Evolutionary conservation across 495 filamentous ascomycete genomes (phyloP), one percentile per base, ranked within the genome.

Genomic region (Penicillium paxilli): DNA sequence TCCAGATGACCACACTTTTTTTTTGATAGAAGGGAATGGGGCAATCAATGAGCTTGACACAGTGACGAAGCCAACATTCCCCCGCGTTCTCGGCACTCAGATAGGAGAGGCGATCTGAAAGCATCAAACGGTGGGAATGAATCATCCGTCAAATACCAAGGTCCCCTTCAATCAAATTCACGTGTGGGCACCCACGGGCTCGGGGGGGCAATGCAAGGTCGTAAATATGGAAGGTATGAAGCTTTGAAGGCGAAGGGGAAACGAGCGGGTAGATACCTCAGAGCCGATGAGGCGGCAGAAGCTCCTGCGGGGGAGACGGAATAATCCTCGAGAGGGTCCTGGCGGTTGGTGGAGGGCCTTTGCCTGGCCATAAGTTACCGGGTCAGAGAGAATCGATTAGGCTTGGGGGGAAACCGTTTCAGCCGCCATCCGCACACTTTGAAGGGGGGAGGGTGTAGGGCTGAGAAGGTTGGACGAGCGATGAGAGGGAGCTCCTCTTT

Each of bases 281-380:
- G 63, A 57, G 74, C 69, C 69, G 77, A 66, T 70, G 71, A 71
- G 65, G 73, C 57, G 60, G 64, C 59, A 54, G 68, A 61, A 64
- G 64, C 59, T 68, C 66, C 69, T 65, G 73, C 66, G 63, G 74
- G 65, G 58, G 72, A 67, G 33, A 68, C 59, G 62, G 69, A 63
- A 69, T 68, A 69, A 64, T 75, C 74, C 73, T 78, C 72, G 62
- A 70, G 67, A 67, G 75, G 71, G 72, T 77, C 73, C 73, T 78
- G 75, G 61, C 71, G 73, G 66, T 72, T 70, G 68, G 64, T 56
- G 64, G 65, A 69, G 63, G 72, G 69, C 70, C 71, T 74, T 74
- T 72, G 72, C 59, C 72, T 78, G 72, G 75, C 75, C 75, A 78
- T 78, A 78, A 73, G 75, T 76, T 71, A 68, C 66, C 66, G 60